Percentiles rank a stretch among this genome's conserved stretches.
Evolutionary conservation across 441 rosid genomes (phyloP).

Genomic region (Metrosideros polymorpha): DNA sequence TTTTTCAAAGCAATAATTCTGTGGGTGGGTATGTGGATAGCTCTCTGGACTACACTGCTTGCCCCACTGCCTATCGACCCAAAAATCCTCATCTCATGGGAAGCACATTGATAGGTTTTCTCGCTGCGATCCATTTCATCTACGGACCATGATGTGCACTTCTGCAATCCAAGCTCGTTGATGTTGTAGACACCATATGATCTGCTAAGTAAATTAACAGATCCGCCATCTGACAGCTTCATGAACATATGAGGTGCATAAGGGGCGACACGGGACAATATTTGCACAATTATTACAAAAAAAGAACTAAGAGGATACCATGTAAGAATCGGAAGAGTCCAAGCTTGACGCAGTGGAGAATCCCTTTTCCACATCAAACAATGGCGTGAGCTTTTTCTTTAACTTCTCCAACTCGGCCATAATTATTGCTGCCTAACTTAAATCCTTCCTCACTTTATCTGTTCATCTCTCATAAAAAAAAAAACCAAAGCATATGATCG

Average conservation of each 20-base stretch:
- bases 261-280: not conserved
- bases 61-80: constrained; percentile 94
- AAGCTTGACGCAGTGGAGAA: constrained; percentile 58
- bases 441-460: not conserved
- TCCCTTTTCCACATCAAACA: constrained; percentile 93
- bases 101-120: constrained; percentile 80
- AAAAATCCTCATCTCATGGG: constrained; percentile 81
- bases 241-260: not conserved
- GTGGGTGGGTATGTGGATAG: constrained; percentile 75
- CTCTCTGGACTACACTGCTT: constrained; percentile 91
- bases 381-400: constrained; percentile 75
- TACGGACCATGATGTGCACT: constrained; percentile 50
- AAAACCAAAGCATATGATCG: not conserved
- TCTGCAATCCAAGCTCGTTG: constrained; percentile 87
- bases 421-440: constrained; percentile 2
- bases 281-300: not conserved
- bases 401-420: constrained; percentile 94
- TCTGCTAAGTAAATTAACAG: constrained; percentile 83
- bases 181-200: constrained; percentile 89
- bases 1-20: constrained; percentile 77
- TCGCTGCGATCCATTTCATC: constrained; percentile 54
- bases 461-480: not conserved
- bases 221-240: constrained; percentile 85
- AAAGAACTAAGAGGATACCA: constrained; percentile 32
- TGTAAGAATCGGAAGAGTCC: constrained; percentile 62